Evolutionary conservation across 208 protist genomes (phyloP).

Genomic region (Trypanosoma rangeli): DNA sequence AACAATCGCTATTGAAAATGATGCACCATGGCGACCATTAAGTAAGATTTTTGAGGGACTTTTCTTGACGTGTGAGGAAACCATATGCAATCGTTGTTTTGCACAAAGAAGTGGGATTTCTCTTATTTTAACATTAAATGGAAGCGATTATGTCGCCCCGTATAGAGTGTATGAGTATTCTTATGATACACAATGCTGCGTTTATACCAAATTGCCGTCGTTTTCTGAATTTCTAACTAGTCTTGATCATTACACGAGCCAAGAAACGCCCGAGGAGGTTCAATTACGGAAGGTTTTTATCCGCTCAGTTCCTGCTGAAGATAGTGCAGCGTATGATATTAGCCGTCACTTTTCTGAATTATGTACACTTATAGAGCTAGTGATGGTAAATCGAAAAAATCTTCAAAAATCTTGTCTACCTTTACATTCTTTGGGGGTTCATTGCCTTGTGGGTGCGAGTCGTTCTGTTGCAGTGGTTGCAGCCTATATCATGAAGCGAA

Average conservation of each 20-base stretch:
- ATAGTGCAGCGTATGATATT: constrained; percentile 75
- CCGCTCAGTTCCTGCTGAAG: constrained; percentile 59
- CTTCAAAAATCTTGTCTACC: neutral
- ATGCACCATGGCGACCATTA: constrained; percentile 56
- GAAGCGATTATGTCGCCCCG: constrained; percentile 37
- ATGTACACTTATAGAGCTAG: constrained; percentile 64
- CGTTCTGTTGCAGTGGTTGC: constrained; percentile 76
- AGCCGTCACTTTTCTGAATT: constrained; percentile 61
- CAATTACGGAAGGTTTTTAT: constrained; percentile 60
- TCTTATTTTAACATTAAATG: constrained; percentile 76
- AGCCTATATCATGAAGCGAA: constrained; percentile 87
- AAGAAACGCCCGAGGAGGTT: constrained; percentile 14
- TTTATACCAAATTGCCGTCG: constrained; percentile 36
- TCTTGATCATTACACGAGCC: constrained; percentile 47
- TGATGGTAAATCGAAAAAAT: constrained; percentile 36
- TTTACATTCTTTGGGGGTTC: constrained; percentile 53
- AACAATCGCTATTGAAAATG: constrained; percentile 24
- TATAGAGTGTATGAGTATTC: constrained; percentile 57
- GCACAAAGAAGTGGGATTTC: constrained; percentile 45
- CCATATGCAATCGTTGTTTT: constrained; percentile 27
- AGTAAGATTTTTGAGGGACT: constrained; percentile 81
- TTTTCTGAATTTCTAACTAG: constrained; percentile 47
- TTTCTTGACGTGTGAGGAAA: constrained; percentile 69
- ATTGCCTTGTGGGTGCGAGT: constrained; percentile 90
- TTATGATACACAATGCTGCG: constrained; percentile 13